phyloP scores from a whole-genome alignment of 345 rosid genomes.

The Acer negundo region DNA sequence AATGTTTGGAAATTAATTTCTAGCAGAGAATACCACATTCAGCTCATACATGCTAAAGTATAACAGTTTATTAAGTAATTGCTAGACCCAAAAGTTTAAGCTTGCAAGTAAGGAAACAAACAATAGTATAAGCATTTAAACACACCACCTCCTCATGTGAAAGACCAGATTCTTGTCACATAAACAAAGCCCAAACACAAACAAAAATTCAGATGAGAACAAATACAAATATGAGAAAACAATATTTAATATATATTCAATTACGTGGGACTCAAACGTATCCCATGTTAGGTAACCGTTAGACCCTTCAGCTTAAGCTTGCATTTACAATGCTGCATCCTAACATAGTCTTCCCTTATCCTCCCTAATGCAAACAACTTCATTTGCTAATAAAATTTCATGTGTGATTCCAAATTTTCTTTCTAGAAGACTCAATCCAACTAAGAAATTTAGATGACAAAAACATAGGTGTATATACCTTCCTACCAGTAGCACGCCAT shows the following conservation, averaged over 20 bases:
- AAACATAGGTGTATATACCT: slow-evolving; percentile 51
- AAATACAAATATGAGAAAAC: neutral
- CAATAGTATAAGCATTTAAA: neutral
- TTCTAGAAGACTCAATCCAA: slow-evolving; percentile 7
- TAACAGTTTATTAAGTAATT: neutral
- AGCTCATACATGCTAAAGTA: slow-evolving; percentile 1
- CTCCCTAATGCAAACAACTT: neutral
- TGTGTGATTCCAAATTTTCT: neutral
- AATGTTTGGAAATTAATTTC: neutral
- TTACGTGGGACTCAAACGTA: neutral
- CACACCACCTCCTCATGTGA: neutral
- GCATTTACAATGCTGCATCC: too few species aligned
- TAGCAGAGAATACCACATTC: neutral
- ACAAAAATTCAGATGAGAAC: neutral
- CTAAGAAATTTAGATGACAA: neutral
- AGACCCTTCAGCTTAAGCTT: too few species aligned
- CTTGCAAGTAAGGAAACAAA: neutral
- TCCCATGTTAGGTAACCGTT: too few species aligned
- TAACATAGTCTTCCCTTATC: neutral
- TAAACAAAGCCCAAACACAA: neutral
- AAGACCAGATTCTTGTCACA: neutral
- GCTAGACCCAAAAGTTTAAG: neutral
- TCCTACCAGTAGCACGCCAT: slow-evolving; percentile 96
- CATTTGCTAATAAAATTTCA: neutral
- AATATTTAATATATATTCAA: neutral